Percentiles rank a stretch among this genome's conserved stretches.
phyloP scores from a whole-genome alignment of 352 stramenopile genomes.

The Phytophthora colocasiae region DNA sequence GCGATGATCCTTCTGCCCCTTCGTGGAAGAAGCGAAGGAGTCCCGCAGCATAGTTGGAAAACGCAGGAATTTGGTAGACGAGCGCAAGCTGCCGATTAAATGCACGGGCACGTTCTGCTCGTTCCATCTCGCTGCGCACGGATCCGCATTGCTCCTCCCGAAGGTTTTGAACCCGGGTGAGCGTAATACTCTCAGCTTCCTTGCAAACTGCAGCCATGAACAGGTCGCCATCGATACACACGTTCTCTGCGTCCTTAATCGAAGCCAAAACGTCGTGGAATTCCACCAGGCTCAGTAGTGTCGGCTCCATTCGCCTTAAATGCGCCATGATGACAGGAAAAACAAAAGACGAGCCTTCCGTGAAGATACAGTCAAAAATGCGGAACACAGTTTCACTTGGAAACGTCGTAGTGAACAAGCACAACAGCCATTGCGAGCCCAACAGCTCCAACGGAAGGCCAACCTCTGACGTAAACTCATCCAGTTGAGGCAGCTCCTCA shows the following conservation, averaged over 20 bases:
- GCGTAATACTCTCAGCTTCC: constrained; percentile 55
- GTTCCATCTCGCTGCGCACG: constrained; percentile 72
- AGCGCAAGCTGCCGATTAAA: constrained; percentile 75
- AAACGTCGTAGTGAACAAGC: constrained; percentile 92
- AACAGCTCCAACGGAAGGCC: constrained; percentile 88
- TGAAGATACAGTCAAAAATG: constrained; percentile 91
- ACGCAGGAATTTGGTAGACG: constrained; percentile 82
- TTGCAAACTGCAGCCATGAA: constrained; percentile 60
- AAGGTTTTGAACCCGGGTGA: constrained; percentile 45
- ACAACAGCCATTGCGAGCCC: constrained; percentile 91
- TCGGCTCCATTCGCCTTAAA: constrained; percentile 61
- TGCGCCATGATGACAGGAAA: constrained; percentile 88
- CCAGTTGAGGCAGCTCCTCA: constrained; percentile 75
- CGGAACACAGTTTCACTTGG: constrained; percentile 87
- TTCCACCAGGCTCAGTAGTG: constrained; percentile 58
- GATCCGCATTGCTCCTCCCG: constrained; percentile 64
- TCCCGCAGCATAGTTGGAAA: constrained; percentile 69
- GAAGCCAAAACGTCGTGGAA: constrained; percentile 78
- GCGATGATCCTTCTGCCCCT: constrained; percentile 71
- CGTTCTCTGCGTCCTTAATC: constrained; percentile 77
- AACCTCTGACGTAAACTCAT: constrained; percentile 79
- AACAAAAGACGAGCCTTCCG: constrained; percentile 80
- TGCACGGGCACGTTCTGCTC: constrained; percentile 63
- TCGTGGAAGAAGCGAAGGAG: constrained; percentile 82
- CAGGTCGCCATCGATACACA: constrained; percentile 64